Percentiles rank a stretch among this genome's conserved stretches.
Evolutionary conservation across 495 filamentous ascomycete genomes (phyloP).

Genomic region (Daldinia concentrica): DNA sequence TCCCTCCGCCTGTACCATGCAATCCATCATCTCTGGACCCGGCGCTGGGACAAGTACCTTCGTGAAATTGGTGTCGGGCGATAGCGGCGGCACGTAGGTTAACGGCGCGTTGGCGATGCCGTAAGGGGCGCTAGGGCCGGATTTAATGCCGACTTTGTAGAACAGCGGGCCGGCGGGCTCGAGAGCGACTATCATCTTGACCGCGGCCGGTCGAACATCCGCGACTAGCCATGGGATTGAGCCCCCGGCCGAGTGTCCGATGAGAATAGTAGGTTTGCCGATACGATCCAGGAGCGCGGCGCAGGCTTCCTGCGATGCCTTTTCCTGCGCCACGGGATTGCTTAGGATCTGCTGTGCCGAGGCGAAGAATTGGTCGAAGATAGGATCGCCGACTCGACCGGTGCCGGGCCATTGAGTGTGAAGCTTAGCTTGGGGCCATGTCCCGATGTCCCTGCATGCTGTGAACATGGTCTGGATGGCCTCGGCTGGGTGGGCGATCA

Average conservation of each 20-base stretch:
- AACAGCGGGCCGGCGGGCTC: constrained; percentile 67
- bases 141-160: constrained; percentile 43
- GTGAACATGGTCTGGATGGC: constrained; percentile 51
- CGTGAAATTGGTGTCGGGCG: constrained; percentile 43
- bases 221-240: constrained; percentile 59
- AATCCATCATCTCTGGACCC: constrained; percentile 46
- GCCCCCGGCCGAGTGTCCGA: constrained; percentile 65
- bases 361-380: constrained; percentile 61
- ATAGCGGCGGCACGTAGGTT: constrained; percentile 60
- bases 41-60: constrained; percentile 39
- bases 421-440: constrained; percentile 56
- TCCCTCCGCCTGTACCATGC: constrained; percentile 53
- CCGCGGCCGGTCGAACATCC: constrained; percentile 56
- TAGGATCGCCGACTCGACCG: constrained; percentile 57
- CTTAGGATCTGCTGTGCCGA: constrained; percentile 54
- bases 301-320: constrained; percentile 55
- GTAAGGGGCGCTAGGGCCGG: constrained; percentile 45
- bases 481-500: constrained; percentile 40
- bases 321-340: constrained; percentile 53
- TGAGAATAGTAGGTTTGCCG: constrained; percentile 55
- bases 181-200: constrained; percentile 59
- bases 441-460: constrained; percentile 46
- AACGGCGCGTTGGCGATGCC: constrained; percentile 62
- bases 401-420: constrained; percentile 67
- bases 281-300: constrained; percentile 59